Evolutionary conservation across 2,329 filamentous ascomycete species (phyloP), one percentile per base, ranked within the genome.

Genomic region (Penicillium sp.): DNA sequence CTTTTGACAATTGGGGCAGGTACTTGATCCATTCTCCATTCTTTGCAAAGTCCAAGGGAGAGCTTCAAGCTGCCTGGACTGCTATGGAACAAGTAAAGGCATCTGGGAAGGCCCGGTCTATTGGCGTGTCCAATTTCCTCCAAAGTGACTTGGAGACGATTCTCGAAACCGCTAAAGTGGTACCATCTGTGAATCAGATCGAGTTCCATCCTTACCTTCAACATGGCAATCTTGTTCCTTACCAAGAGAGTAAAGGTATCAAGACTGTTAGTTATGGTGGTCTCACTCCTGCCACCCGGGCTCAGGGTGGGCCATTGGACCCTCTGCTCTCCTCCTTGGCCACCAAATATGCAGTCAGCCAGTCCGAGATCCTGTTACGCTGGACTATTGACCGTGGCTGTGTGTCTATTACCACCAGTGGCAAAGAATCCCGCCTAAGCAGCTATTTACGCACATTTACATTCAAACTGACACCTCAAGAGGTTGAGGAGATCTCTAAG

Each of bases 21-120:
- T 87, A 86, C 65, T 74, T 88, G 15, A 86, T 88, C 60, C 86
- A 88, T 67, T 72, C 78, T 2, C 86, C 85, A 0, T 88, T 84
- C 73, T 85, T 82, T 62, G 80, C 79, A 40, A 78, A 82, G 46
- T 77, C 78, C 0, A 80, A 84, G 49, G 73, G 73, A 31, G 79
- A 84, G 15, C 77, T 87, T 17, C 84, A 87, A 69, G 69, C 75
- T 33, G 80, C 82, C 45, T 88, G 85, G 85, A 79, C 80, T 40
- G 75, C 78, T 6, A 85, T 88, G 84, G 85, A 88, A 66, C 72
- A 78, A 40, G 72, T 87, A 40, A 79, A 85, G 62, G 73, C 76
- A n/a, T 71, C 79, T 15, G 85, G 85, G 17, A 81, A 86, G 58
- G 80, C 82, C 6, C 82, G 81, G 54, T 82, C 82, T 7, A 88